Base-by-base conservation (phyloP, 495 filamentous ascomycete genomes). In the Podospora anserina region DNA sequence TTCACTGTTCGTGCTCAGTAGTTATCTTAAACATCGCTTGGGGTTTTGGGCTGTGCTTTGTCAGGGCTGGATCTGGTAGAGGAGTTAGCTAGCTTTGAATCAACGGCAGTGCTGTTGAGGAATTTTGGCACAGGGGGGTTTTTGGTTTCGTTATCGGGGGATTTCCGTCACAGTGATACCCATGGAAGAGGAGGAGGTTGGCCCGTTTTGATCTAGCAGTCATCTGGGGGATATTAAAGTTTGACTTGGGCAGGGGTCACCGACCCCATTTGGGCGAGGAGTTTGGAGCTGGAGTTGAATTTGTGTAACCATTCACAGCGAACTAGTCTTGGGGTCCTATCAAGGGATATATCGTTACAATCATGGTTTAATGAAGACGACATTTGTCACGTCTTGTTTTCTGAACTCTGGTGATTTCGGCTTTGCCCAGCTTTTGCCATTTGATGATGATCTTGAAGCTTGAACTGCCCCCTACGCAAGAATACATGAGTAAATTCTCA, bases 81-180 rank as follows among this genome's bases (percentile, higher is more conserved):
- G 9, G 39, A 49, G 39, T 49, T 49, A 49, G 39, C 13, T 49
- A 49, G 39, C 39, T 49, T 11, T 58, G 23, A 58, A 19, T 7
- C 55, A 58, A 58, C 18, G 55, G 55, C 55, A 58, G 55, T 58
- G 55, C n/a, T 58, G 55, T 58, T 58, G 55, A 58, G n/a, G 23
- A 23, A 5, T 58, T 58, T 58, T 58, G n/a, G 55, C 23, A 3
- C 23, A 32, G 39, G 39, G 39, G 39, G 39, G 0, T 58, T 58
- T 58, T 58, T 58, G 55, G 55, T 26, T 58, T 58, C 23, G 1
- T 19, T 26, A 20, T 20, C 23, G 19, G 19, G 55, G 55, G n/a
- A 58, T 58, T 58, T 58, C n/a, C 55, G 3, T 58, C 23, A 26
- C 55, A 58, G 23, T 58, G 55, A 58, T 58, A 58, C 55, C 55